Evolutionary conservation across 495 filamentous ascomycete genomes (phyloP), one percentile per base, ranked within the genome.

Genomic region (Hypoxylon lenormandii): DNA sequence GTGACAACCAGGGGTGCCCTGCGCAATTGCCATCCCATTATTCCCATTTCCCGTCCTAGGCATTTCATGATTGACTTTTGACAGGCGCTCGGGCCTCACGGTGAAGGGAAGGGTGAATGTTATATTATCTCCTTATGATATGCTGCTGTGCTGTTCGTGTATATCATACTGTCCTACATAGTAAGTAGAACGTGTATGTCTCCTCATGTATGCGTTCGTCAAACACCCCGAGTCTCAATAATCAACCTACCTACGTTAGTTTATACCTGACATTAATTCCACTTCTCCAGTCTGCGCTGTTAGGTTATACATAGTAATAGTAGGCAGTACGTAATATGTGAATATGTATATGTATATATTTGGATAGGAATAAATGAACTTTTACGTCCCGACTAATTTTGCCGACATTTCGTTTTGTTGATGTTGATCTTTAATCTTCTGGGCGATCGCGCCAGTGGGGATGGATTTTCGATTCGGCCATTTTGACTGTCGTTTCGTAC

Each of bases 41-140:
- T 70, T 66, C 68, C 61, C 57, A 70, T 66, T 70, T 70, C 67
- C 67, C 67, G 60, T 70, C 28, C 61, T 61, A 70, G 56, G 61
- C 45, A 65, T 65, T 65, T 12, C n/a, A 15, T 42, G 8, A 28
- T 50, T 36, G 30, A 33, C 30, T 8, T 33, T 70, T 70, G 68
- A 70, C 62, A 70, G 68, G 38, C 45, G 68, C 68, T 72, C 47
- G 64, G 69, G 47, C 63, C 58, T 33, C 43, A 28, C 49, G 19
- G n/a, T 46, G 16, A 45, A 26, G 26, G 23, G n/a, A 54, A 36
- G 16, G 33, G 43, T 15, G 56, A 38, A 50, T 43, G 16, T 1
- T 23, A 50, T 23, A 30, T 49, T 8, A 33, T 16, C 37, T 38
- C 11, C 37, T 38, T 8, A 4, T 38, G 8, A 38, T 2, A 38